Evolutionary conservation across 106 monocot genomes (phyloP).

Genomic region (Vanilla planifolia): DNA sequence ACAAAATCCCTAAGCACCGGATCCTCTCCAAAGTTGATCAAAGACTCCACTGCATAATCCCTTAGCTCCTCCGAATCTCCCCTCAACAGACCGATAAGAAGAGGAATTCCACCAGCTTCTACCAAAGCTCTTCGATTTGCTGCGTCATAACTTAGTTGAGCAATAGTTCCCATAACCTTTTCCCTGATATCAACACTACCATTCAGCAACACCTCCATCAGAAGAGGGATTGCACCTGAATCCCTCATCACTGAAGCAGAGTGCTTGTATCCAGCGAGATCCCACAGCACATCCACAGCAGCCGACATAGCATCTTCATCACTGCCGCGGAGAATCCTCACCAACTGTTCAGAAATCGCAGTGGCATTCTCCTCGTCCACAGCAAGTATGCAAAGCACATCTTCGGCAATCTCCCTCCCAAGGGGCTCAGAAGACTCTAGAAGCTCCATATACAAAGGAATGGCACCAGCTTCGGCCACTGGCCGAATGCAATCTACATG

Average conservation of each 20-base stretch:
- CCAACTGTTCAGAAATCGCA: slow-evolving; percentile 25
- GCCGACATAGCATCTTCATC: slow-evolving; percentile 34
- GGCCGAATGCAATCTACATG: slow-evolving; percentile 24
- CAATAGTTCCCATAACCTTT: slow-evolving; percentile 26
- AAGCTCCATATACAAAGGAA: slow-evolving; percentile 38
- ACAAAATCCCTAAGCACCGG: slow-evolving; percentile 21
- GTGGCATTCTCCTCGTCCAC: slow-evolving; percentile 35
- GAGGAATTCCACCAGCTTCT: slow-evolving; percentile 29
- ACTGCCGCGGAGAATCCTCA: slow-evolving; percentile 29
- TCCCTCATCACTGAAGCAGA: slow-evolving; percentile 21
- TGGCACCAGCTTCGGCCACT: slow-evolving; percentile 27
- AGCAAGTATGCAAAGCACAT: slow-evolving; percentile 42
- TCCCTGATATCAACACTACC: slow-evolving; percentile 20
- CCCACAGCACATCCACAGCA: slow-evolving; percentile 45
- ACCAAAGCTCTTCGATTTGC: slow-evolving; percentile 25
- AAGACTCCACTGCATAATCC: slow-evolving; percentile 34
- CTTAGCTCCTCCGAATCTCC: slow-evolving; percentile 30
- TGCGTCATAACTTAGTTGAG: slow-evolving; percentile 37
- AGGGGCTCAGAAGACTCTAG: slow-evolving; percentile 22
- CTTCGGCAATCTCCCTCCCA: slow-evolving; percentile 52
- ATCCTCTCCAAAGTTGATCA: slow-evolving; percentile 41
- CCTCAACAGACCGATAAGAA: slow-evolving; percentile 32
- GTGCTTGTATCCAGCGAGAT: slow-evolving; percentile 33
- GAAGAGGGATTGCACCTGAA: slow-evolving; percentile 31
- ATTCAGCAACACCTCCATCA: slow-evolving; percentile 24